Evolutionary conservation across 768 basidiomycete genomes (phyloP), one percentile per base, ranked within the genome.

Genomic region (Peribolospora kevripleyi): DNA sequence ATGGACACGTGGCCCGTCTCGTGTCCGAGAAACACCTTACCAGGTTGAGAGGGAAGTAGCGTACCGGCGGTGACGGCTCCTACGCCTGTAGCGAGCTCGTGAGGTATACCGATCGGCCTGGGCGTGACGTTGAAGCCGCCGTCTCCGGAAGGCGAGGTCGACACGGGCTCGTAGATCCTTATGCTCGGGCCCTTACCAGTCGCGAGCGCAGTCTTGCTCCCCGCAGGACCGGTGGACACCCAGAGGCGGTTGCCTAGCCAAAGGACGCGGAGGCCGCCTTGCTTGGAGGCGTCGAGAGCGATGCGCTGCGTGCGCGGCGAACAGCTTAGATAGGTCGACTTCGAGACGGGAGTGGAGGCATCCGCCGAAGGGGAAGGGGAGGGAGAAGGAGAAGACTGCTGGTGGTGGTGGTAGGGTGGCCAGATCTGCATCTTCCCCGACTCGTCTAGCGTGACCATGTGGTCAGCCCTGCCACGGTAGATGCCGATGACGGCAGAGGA

Each of bases 1-100:
- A 90, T 70, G 2, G 80, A 81, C 58, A 97, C 72, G 62, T 74
- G 79, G 0, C 91, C 91, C 46, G 82, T 87, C 66, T 97, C 90
- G 61, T 98, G 91, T 0, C 83, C 87, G 42, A 98, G 70, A 61
- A 80, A 93, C 45, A 84, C 81, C 39, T 71, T 67, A 2, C 75
- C 71, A 0, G 79, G 79, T 14, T 76, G 71, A 1, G 78, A 75
- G 0, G 83, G 80, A 6, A 95, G 65, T 41, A 84, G 70, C 0
- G 87, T 77, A 0, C 81, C 85, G 42, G 79, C 77, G 0, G 83
- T 84, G 14, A 95, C 82, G 1, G 83, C 74, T 0, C 90, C 91
- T 5, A 83, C 76, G 47, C 83, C 81, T 0, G 71, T 73, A 2
- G 82, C 80, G 48, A 77, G 63, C 2, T 74, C 67, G 5, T 76